Base-by-base conservation (phyloP, 2,329 filamentous ascomycete species). In the Neofusicoccum ribis region DNA sequence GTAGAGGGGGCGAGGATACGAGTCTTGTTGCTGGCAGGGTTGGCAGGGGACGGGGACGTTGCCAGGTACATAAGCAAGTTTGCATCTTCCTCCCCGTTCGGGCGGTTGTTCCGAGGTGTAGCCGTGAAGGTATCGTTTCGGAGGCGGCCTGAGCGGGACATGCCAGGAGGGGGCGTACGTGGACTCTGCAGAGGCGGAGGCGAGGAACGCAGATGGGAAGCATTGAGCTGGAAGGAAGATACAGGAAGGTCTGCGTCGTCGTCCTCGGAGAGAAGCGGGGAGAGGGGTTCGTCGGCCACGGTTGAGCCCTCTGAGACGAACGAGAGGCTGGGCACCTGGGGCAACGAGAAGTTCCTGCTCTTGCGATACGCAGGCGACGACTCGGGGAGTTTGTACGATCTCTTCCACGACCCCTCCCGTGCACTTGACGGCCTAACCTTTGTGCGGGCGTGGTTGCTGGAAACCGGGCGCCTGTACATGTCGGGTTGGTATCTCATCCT, bases 41-140 rank as follows among this genome's bases (percentile, higher is more conserved):
- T 88, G 52, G 91, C 92, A 0, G 93, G 92, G 0, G 93, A 96
- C 0, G 95, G 95, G 6, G 94, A 98, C 60, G 92, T 92, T 56
- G 93, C 93, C 15, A 98, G 86, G 76, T 94, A 97, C 51, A 95
- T 92, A 5, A 97, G 73, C 1, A 96, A 89, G 72, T 92, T 93
- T 5, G 91, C 91, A 36, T 92, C 93, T 73, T 97, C 91, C 73
- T 95, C 89, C 66, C 88, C 89, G 1, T 89, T 89, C 27, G 27
- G 27, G 27, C 85, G 84, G 52, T 80, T 82, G 78, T 76, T 71
- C 73, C 76, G 70, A 46, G 63, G 63, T 43, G 63, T 65, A 43
- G 63, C 49, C 75, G 11, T 77, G 71, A 78, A 77, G 68, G 79
- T 71, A 68, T 73, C 73, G 65, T 77, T 73, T 47, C 76, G 76